phyloP scores from a whole-genome alignment of 805 yeast species.

The Clavispora asparagi region DNA sequence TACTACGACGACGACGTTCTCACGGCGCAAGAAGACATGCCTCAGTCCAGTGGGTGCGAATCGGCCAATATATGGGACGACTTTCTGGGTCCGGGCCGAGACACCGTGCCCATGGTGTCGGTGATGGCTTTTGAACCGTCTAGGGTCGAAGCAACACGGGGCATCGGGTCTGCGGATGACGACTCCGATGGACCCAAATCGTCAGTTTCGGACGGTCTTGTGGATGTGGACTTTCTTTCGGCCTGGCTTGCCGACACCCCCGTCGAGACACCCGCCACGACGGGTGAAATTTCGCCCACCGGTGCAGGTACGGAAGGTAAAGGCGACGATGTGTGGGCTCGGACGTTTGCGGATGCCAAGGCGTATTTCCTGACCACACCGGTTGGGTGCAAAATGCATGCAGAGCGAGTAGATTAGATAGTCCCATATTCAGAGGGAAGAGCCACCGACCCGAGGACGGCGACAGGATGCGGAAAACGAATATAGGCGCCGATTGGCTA shows the following conservation, averaged over 20 bases:
- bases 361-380: background rate
- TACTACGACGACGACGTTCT: conserved; percentile 1
- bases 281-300: background rate
- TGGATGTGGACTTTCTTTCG: background rate
- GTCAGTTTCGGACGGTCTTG: background rate
- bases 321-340: background rate
- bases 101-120: background rate
- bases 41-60: background rate
- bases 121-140: background rate
- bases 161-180: no score
- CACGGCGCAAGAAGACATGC: background rate
- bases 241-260: background rate
- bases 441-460: no score
- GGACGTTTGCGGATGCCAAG: background rate
- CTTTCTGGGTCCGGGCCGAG: background rate
- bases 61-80: background rate
- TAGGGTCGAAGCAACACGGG: background rate
- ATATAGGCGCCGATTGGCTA: no score
- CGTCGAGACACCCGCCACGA: background rate
- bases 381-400: background rate
- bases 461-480: no score
- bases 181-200: background rate
- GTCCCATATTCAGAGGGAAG: no score
- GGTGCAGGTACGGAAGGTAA: background rate
- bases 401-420: background rate